Evolutionary conservation across 2,329 filamentous ascomycete genomes (phyloP).

Genomic region (Lecanoromycetidae sp.): DNA sequence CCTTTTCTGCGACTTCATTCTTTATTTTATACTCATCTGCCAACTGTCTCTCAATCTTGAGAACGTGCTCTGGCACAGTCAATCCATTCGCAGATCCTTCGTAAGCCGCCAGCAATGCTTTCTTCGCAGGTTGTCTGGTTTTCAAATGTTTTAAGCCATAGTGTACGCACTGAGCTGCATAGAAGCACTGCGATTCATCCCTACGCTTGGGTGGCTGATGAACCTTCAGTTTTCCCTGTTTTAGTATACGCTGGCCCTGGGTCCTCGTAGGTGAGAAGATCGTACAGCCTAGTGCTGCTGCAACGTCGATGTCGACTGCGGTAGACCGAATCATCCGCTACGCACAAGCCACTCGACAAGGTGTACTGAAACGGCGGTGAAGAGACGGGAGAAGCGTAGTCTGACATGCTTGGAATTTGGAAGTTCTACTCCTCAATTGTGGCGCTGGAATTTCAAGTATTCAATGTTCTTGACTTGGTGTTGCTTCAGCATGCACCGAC

Average conservation of each 20-base stretch:
- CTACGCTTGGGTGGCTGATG: conserved; percentile 19
- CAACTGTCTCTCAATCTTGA: conserved; percentile 36
- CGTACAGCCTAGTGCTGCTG: background rate
- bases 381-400: background rate
- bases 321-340: background rate
- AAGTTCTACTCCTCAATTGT: too few relatives aligned
- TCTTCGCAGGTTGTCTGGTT: conserved; percentile 46
- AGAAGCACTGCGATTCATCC: conserved; percentile 47
- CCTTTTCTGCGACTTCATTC: conserved; percentile 44
- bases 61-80: conserved; percentile 19
- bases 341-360: background rate
- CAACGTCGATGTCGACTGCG: background rate
- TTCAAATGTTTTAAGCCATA: conserved; percentile 47
- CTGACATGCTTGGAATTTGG: background rate
- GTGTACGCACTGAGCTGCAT: conserved; percentile 49
- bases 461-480: too few relatives aligned
- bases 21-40: conserved; percentile 32
- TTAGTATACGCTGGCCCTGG: background rate
- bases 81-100: conserved; percentile 26
- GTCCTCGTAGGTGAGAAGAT: background rate
- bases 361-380: background rate
- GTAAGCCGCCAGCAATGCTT: conserved; percentile 45
- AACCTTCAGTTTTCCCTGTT: background rate
- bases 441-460: too few relatives aligned
- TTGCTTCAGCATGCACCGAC: too few relatives aligned